Percentiles rank a stretch among this genome's conserved stretches.
Evolutionary conservation across 164 flowering plant genomes (phyloP).

Genomic region (Hamamelis virginiana): DNA sequence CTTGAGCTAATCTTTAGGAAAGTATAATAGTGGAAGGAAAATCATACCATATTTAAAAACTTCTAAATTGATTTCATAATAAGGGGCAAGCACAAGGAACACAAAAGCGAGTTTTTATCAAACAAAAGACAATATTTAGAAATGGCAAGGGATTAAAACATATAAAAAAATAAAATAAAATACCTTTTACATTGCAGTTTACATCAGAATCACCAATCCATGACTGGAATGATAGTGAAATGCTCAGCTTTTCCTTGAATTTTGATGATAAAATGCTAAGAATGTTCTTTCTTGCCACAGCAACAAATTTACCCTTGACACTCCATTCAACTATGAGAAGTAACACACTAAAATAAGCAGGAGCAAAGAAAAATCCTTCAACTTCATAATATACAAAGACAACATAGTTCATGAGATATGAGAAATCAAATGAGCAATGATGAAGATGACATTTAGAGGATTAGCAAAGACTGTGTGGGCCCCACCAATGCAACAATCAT

Average conservation of each 20-base stretch:
- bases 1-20: neutral
- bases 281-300: conserved; percentile 53
- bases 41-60: too few relatives aligned
- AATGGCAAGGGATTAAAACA: neutral
- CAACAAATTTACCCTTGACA: conserved; percentile 55
- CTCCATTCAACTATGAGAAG: conserved; percentile 70
- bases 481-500: too few relatives aligned
- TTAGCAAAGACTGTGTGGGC: too few relatives aligned
- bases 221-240: conserved; percentile 46
- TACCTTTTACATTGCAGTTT: conserved; percentile 58
- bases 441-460: too few relatives aligned
- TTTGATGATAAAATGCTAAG: conserved; percentile 63
- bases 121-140: neutral
- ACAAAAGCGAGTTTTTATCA: neutral
- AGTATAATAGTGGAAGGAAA: neutral
- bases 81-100: neutral
- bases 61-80: too few relatives aligned
- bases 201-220: conserved; percentile 43
- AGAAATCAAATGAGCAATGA: too few relatives aligned
- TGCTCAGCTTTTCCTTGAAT: conserved; percentile 49
- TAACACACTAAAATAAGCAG: conserved; percentile 6
- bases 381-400: neutral
- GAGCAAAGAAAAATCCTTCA: neutral
- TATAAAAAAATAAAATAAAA: neutral
- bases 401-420: too few relatives aligned